Base-by-base conservation (phyloP, 2,329 filamentous ascomycete species). In the Alternaria burnsii region DNA sequence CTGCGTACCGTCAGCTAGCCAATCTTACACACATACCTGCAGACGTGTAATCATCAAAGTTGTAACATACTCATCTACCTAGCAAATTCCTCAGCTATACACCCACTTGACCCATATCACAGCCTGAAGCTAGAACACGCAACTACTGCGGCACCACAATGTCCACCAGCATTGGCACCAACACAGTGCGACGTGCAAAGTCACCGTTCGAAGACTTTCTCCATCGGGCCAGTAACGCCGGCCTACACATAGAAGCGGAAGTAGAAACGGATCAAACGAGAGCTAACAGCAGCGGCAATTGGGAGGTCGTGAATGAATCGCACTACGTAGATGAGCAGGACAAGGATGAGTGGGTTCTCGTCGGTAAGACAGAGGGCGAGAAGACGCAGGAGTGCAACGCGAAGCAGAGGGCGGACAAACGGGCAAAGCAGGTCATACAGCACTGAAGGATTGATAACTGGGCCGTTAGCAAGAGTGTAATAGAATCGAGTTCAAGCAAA, bases 151-250 rank as follows among this genome's bases (percentile, higher is more conserved):
- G 7, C 24, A 38, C 16, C 11, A 12, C 44, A 0, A 22, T 24
- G 43, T 42, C 50, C 40, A 34, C 43, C 6, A 57, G 5, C 20
- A 52, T 18, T 5, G 46, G 11, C 34, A 16, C 16, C 8, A 50
- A 43, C 12, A 20, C 24, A 1, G 4, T 11, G 20, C 8, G 10
- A 16, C 5, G 5, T 26, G 16, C 38, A 9, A 36, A 38, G 24
- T 58, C 59, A 11, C 52, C 57, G 24, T 43, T 59, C 38, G 43
- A 64, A 20, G 52, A 57, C n/a, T 59, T 62, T 30, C 28, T 62
- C 43, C 10, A 47, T n/a, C 55, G 50, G 11, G 53, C 55, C 16
- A 50, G 43, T 11, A 46, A 57, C 26, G 59, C 59, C 3, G 52
- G 55, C 7, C 55, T 62, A n/a, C n/a, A 51, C 12, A 22, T 44